Evolutionary conservation across 257 asterid genomes (phyloP).

Genomic region (Solanum bulbocastanum): DNA sequence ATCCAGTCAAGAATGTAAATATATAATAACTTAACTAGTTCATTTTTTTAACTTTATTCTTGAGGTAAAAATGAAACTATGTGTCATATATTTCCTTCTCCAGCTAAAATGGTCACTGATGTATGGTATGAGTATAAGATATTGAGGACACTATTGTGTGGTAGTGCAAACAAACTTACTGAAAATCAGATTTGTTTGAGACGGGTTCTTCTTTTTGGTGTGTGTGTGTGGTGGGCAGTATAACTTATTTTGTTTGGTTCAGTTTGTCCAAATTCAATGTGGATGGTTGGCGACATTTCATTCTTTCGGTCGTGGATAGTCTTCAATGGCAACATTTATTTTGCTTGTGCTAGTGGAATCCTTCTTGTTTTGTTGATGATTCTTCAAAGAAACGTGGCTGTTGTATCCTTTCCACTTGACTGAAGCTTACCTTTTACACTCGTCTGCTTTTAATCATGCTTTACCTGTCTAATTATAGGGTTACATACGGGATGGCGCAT

Average conservation of each 20-base stretch:
- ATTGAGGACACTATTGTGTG: not conserved
- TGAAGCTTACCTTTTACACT: not conserved
- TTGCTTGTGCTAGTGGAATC: not conserved
- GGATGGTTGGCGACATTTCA: not conserved
- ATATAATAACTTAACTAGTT: not conserved
- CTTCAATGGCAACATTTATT: not conserved
- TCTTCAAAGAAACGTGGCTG: not conserved
- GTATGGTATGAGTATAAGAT: not conserved
- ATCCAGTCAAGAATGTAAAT: not conserved
- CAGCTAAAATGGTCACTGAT: not conserved
- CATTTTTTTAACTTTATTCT: not conserved
- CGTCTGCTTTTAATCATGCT: not conserved
- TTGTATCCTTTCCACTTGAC: not conserved
- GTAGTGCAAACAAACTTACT: not conserved
- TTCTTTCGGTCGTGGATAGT: not conserved
- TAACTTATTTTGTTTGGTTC: not conserved
- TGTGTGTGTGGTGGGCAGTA: not conserved
- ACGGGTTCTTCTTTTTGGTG: not conserved
- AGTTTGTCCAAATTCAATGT: not conserved
- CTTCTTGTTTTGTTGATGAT: not conserved
- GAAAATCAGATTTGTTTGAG: not conserved
- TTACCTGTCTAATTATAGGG: conserved; percentile 27
- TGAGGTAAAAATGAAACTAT: not conserved
- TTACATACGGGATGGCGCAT: conserved; percentile 65
- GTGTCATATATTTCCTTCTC: not conserved